phyloP scores from a whole-genome alignment of 495 filamentous ascomycete genomes.

The Xylaria sp. region DNA sequence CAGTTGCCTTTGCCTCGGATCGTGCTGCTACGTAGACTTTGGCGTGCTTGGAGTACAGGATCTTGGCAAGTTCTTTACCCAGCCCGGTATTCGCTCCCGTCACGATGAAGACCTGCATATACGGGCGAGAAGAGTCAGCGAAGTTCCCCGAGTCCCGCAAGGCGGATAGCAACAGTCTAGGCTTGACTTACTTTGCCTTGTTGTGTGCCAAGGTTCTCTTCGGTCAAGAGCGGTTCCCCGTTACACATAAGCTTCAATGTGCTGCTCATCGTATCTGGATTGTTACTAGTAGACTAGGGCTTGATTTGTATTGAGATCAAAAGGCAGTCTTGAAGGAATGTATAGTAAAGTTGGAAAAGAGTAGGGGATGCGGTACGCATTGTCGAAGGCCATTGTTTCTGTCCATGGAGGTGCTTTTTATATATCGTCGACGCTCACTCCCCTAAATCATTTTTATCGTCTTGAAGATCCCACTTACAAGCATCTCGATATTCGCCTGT shows the following conservation, averaged over 20 bases:
- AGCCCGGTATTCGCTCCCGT: constrained; percentile 58
- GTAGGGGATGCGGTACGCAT: background rate
- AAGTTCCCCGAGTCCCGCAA: no score
- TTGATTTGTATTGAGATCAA: background rate
- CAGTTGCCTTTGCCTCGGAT: constrained; percentile 35
- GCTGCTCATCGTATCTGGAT: background rate
- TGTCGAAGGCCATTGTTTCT: background rate
- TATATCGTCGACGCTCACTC: background rate
- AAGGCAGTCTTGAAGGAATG: background rate
- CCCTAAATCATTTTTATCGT: background rate
- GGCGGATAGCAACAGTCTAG: background rate
- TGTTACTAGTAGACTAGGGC: background rate
- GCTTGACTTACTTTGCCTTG: constrained; percentile 9
- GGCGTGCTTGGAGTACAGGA: constrained; percentile 51
- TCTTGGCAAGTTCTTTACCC: constrained; percentile 53
- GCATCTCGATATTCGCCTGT: background rate
- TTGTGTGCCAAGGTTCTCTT: background rate
- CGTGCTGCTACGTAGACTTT: constrained; percentile 61
- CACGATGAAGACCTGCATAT: constrained; percentile 52
- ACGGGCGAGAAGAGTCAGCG: background rate
- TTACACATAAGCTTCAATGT: background rate
- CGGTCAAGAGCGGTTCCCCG: background rate
- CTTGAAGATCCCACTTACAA: background rate
- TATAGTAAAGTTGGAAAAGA: background rate
- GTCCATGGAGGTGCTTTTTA: background rate